These are phyloP conservation scores for Neurospora intermedia DNA, from an alignment of 495 filamentous ascomycete genomes.

Conservation along the genomic window DNA sequence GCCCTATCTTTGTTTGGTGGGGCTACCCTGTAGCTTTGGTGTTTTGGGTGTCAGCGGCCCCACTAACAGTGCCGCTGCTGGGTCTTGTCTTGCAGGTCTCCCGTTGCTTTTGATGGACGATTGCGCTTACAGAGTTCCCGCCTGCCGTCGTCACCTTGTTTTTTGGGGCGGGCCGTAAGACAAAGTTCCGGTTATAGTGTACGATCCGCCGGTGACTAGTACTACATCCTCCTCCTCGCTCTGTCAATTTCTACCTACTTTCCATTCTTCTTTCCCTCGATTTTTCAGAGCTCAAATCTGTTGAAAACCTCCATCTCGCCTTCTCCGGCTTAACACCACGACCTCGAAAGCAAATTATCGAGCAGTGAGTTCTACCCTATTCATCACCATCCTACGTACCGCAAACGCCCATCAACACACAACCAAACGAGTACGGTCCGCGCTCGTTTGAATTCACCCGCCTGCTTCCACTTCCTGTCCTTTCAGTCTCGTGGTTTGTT, in stretches of 20 bases:
- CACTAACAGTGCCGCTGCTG: neutral
- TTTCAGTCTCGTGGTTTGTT: neutral
- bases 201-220: neutral
- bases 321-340: neutral
- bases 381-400: neutral
- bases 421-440: neutral
- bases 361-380: neutral
- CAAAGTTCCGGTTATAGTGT: neutral
- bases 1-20: neutral
- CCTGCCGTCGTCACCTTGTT: neutral
- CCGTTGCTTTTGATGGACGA: conserved; percentile 2
- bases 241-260: neutral
- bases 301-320: neutral
- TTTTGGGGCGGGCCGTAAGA: neutral
- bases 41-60: neutral
- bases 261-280: neutral
- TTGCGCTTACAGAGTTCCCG: neutral
- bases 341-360: neutral
- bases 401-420: neutral
- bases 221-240: neutral
- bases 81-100: conserved; percentile 6
- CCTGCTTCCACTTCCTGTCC: neutral
- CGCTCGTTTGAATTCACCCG: neutral
- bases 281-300: neutral
- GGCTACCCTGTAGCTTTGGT: neutral